Evolutionary conservation across 78 protist genomes (phyloP).

Genomic region (slime mould (Dictyostelium discoideum)): DNA sequence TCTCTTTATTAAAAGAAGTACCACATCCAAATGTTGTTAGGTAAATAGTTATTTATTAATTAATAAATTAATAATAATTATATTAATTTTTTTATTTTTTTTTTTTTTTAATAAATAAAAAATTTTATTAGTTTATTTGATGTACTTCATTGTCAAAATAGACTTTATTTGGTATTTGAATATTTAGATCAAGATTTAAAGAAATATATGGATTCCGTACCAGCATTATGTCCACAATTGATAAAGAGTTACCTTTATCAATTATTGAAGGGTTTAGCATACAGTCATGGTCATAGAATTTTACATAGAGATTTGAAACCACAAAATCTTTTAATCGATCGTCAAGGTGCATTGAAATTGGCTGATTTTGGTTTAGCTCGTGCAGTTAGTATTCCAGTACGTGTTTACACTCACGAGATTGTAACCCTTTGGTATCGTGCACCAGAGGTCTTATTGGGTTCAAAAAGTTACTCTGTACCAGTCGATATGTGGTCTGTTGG

Average conservation of each 20-base stretch:
- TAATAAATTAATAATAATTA: neutral
- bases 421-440: slow-evolving; percentile 99
- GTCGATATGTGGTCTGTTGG: slow-evolving; percentile 99
- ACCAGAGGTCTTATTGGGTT: slow-evolving; percentile 99
- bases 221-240: slow-evolving; percentile 67
- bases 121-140: slow-evolving; percentile 87
- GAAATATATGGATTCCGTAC: slow-evolving; percentile 90
- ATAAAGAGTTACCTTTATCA: slow-evolving; percentile 87
- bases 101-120: neutral
- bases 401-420: slow-evolving; percentile 96
- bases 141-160: slow-evolving; percentile 95
- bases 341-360: slow-evolving; percentile 93
- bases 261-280: slow-evolving; percentile 92
- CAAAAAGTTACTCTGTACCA: slow-evolving; percentile 94
- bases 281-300: slow-evolving; percentile 93
- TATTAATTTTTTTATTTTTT: neutral
- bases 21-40: slow-evolving; percentile 97
- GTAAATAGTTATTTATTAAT: slow-evolving; percentile 16
- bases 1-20: slow-evolving; percentile 97
- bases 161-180: slow-evolving; percentile 99
- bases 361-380: slow-evolving; percentile 99
- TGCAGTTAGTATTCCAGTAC: slow-evolving; percentile 95
- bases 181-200: slow-evolving; percentile 97
- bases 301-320: slow-evolving; percentile 99
- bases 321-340: slow-evolving; percentile 96